Evolutionary conservation across 2,329 filamentous ascomycete species (phyloP).

Genomic region (Lasiodiplodia sp.): DNA sequence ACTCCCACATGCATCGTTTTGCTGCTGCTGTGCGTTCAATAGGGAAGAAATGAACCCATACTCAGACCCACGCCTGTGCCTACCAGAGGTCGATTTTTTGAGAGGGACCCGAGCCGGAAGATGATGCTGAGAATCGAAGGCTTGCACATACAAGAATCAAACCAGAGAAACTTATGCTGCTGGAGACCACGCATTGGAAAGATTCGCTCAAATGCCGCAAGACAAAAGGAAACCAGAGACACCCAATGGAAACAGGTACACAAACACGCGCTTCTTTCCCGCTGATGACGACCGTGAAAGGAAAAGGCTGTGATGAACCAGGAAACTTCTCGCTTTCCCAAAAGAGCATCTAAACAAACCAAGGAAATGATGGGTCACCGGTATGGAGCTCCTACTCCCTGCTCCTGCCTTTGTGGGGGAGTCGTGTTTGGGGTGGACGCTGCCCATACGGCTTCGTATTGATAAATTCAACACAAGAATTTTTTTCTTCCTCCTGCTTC

Average conservation of each 20-base stretch:
- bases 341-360: slow-evolving; percentile 19
- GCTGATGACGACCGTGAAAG: slow-evolving; percentile 11
- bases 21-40: slow-evolving; percentile 13
- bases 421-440: neutral
- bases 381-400: neutral
- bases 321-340: slow-evolving; percentile 1
- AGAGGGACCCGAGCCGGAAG: slow-evolving; percentile 1
- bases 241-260: slow-evolving; percentile 28
- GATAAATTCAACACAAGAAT: neutral
- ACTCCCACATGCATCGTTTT: slow-evolving; percentile 5
- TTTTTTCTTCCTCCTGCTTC: neutral
- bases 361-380: slow-evolving; percentile 11
- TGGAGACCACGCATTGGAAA: slow-evolving; percentile 3
- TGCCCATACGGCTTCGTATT: neutral
- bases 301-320: neutral
- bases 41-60: slow-evolving; percentile 9
- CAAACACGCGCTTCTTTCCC: slow-evolving; percentile 22
- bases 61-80: neutral
- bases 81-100: slow-evolving; percentile 8
- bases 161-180: slow-evolving; percentile 20
- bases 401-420: slow-evolving; percentile 24
- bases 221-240: neutral
- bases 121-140: slow-evolving; percentile 22
- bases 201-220: slow-evolving; percentile 30
- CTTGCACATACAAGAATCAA: slow-evolving; percentile 1